phyloP scores from a whole-genome alignment of 208 protist genomes.

The Zelonia costaricensis region DNA sequence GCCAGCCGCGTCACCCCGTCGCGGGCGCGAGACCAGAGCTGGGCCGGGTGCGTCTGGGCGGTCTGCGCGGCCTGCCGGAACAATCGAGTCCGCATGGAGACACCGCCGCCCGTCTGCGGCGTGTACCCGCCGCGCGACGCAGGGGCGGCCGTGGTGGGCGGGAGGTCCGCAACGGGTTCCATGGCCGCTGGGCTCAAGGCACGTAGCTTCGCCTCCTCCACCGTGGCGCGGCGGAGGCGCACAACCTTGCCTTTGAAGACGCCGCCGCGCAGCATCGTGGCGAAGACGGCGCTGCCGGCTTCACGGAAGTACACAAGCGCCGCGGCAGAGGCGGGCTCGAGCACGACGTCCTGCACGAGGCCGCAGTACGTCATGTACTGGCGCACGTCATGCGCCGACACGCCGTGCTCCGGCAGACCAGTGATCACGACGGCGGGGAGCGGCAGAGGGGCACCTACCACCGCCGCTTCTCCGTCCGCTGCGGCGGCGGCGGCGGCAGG shows the following conservation, averaged over 20 bases:
- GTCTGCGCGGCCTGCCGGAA: not conserved
- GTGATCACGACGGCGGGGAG: not conserved
- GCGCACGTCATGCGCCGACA: conserved; percentile 4
- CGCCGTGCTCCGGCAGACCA: not conserved
- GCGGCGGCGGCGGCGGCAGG: not conserved
- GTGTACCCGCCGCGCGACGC: not conserved
- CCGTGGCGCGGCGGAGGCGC: conserved; percentile 1
- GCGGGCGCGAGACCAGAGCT: not conserved
- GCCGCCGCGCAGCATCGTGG: conserved; percentile 12
- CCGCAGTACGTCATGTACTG: conserved; percentile 13
- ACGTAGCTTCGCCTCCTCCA: not conserved
- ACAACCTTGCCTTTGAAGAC: conserved; percentile 14
- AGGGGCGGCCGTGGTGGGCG: not conserved
- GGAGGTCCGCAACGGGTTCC: not conserved
- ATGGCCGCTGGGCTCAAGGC: not conserved
- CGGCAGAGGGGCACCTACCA: not conserved
- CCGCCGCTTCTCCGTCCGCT: no score
- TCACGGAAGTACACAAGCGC: conserved; percentile 17
- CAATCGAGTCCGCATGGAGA: not conserved
- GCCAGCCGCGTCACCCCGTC: not conserved
- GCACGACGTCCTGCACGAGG: not conserved
- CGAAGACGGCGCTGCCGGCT: conserved; percentile 9
- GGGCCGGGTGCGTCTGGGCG: not conserved
- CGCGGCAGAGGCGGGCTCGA: not conserved
- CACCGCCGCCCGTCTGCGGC: not conserved